Base-by-base conservation (phyloP, 2,329 filamentous ascomycete species). In the Cladosporium sp. region DNA sequence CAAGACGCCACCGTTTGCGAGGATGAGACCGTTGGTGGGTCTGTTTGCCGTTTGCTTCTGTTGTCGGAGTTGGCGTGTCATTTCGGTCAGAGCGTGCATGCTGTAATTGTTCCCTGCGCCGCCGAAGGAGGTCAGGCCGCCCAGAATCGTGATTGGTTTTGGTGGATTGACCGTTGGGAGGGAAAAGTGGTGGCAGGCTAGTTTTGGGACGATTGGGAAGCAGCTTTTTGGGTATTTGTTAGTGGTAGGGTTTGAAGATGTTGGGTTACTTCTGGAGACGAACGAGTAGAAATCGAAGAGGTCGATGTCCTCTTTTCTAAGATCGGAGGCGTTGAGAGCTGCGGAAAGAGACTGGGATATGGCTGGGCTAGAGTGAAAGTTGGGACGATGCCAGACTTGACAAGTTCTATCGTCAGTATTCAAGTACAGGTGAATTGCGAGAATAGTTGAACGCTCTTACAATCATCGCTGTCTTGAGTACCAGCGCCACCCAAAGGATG, bases 81-180 rank as follows among this genome's bases (percentile, higher is more conserved):
- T 80, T 60, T 78, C 78, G 8, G 75, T 78, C 22, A 83, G 73
- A 11, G 70, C 78, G 68, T 87, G 83, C 76, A 86, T 81, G 0
- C 80, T 84, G 54, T 87, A 87, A 48, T 86, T 86, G 55, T 87
- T 87, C 0, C 84, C 84, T 6, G 84, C 84, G 0, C 84, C 84
- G 0, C 84, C 84, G 52, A 87, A 87, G 1, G 78, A 84, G 4
- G 84, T 86, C 47, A 88, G 60, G 0, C 84, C 84, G 0, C 84
- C 84, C 0, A 87, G 70, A 0, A 86, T 64, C 0, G 81, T 85
- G 18, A 85, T 73, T 0, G 79, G 74, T 54, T 80, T 83, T 2
- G 65, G 24, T 1, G 71, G 61, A 1, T 71, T 64, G 0, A 64
- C 64, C 0, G 79, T 68, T 0, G 78, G 70, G 1, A 86, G 61